Base-by-base conservation (phyloP, 2,329 filamentous ascomycete species). In the Xylariaceae sp. region DNA sequence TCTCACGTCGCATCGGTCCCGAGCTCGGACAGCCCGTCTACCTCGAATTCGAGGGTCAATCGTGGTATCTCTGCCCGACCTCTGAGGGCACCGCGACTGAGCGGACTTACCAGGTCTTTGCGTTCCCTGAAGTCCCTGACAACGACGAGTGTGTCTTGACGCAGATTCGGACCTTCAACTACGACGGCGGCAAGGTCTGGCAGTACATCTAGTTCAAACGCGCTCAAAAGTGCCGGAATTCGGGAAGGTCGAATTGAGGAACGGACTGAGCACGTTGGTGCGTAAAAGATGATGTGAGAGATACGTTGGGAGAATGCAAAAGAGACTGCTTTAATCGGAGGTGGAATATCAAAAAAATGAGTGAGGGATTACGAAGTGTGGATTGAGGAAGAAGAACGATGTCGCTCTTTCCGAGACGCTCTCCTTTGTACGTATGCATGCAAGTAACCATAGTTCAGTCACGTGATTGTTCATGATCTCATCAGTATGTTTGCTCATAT, bases 81-180 rank as follows among this genome's bases (percentile, higher is more conserved):
- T 61, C 52, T 13, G 62, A 65, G 10, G 64, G 63, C 2, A 54
- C 60, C 51, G 64, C 65, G 8, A 52, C 47, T 15, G 64, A 66
- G 60, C 61, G 57, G 35, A 63, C 60, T 1, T 68, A 67, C 44
- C 66, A 68, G 18, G 18, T 68, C 10, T 67, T 58, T 42, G 53
- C 56, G n/a, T 39, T 37, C 4, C 3, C 34, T 2, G 17, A 39
- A 5, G 2, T 1, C 3, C 47, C 13, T 1, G 17, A 50, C 11
- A 53, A 35, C 11, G 42, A 45, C 42, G 42, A 45, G 42, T 63
- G 61, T n/a, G 18, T 49, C 9, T 9, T 4, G 17, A 61, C 53
- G 7, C n/a, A 54, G 39, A 45, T 63, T 30, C 58, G 53, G 13
- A 61, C 61, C 2, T 13, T n/a, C 42, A 6, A 13, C 6, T 52